These are phyloP conservation scores for Saccharomycopsis sp. DNA, from an alignment of 805 yeast genomes.

Conservation along the genomic window DNA sequence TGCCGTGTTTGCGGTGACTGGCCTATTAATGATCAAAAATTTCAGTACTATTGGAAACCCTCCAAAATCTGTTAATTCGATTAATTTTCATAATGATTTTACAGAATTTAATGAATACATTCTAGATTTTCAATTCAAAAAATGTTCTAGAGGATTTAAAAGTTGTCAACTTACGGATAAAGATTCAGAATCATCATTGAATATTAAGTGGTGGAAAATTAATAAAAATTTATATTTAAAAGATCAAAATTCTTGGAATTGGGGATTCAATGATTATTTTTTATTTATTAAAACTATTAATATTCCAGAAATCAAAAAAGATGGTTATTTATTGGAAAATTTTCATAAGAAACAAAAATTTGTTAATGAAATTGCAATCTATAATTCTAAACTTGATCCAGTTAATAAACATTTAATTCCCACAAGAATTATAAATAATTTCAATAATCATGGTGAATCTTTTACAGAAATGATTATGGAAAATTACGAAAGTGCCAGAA, in stretches of 20 bases:
- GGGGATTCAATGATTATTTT: slow-evolving; percentile 5
- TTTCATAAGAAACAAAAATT: slow-evolving; percentile 10
- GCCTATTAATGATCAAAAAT: no score
- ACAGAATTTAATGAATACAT: slow-evolving; percentile 9
- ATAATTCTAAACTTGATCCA: slow-evolving; percentile 1
- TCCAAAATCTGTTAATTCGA: no score
- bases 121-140: slow-evolving; percentile 12
- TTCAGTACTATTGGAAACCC: no score
- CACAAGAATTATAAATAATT: slow-evolving; percentile 7
- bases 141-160: slow-evolving; percentile 6
- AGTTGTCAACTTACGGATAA: slow-evolving; percentile 8
- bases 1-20: no score
- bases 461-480: slow-evolving; percentile 14
- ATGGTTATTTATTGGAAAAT: slow-evolving; percentile 5
- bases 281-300: slow-evolving; percentile 13
- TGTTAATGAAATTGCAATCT: slow-evolving; percentile 13
- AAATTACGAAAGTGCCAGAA: slow-evolving; percentile 9
- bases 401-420: slow-evolving; percentile 1
- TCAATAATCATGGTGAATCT: slow-evolving; percentile 6
- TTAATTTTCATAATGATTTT: no score
- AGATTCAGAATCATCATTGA: slow-evolving; percentile 8
- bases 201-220: slow-evolving; percentile 12
- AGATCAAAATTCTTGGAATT: slow-evolving; percentile 13
- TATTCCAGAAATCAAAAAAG: slow-evolving; percentile 11
- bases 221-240: slow-evolving; percentile 11